Percentiles rank a stretch among this genome's conserved stretches.
phyloP scores from a whole-genome alignment of 1,139 yeast species.

The Debaryomyces udenii region DNA sequence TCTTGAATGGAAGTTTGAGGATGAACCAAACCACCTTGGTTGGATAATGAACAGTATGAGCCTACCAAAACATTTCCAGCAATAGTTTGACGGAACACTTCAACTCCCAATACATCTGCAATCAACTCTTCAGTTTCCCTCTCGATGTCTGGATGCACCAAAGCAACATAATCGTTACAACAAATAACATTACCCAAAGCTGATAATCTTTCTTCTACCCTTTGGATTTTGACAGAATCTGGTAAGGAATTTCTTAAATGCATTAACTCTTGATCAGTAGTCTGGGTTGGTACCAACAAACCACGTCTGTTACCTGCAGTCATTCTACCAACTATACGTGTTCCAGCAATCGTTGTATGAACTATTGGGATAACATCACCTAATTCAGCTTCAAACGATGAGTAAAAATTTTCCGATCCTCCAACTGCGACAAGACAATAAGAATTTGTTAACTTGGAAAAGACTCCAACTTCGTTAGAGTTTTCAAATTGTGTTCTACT shows the following conservation, averaged over 20 bases:
- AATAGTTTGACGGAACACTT: slow-evolving; percentile 97
- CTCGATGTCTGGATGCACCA: slow-evolving; percentile 98
- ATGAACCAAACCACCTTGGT: slow-evolving; percentile 98
- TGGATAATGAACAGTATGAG: slow-evolving; percentile 89
- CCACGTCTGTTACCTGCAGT: slow-evolving; percentile 99
- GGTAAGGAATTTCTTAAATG: slow-evolving; percentile 97
- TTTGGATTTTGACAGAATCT: slow-evolving; percentile 92
- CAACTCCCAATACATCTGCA: slow-evolving; percentile 98
- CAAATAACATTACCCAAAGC: slow-evolving; percentile 98
- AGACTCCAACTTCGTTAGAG: slow-evolving; percentile 98
- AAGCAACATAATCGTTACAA: slow-evolving; percentile 98
- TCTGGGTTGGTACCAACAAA: slow-evolving; percentile 92
- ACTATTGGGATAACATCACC: slow-evolving; percentile 96
- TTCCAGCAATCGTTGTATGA: slow-evolving; percentile 97
- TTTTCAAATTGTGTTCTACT: slow-evolving; percentile 81
- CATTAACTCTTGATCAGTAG: slow-evolving; percentile 98
- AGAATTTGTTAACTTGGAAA: slow-evolving; percentile 93
- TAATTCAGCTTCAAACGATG: slow-evolving; percentile 96
- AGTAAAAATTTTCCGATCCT: slow-evolving; percentile 96
- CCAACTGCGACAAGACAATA: slow-evolving; percentile 97
- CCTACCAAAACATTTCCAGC: slow-evolving; percentile 98
- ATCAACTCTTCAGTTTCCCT: slow-evolving; percentile 98
- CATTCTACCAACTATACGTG: slow-evolving; percentile 97
- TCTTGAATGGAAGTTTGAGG: slow-evolving; percentile 97
- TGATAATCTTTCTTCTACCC: slow-evolving; percentile 96